Percentiles rank a stretch among this genome's conserved stretches.
phyloP scores from a whole-genome alignment of 257 asterid species.

The Orobanche coerulescens region DNA sequence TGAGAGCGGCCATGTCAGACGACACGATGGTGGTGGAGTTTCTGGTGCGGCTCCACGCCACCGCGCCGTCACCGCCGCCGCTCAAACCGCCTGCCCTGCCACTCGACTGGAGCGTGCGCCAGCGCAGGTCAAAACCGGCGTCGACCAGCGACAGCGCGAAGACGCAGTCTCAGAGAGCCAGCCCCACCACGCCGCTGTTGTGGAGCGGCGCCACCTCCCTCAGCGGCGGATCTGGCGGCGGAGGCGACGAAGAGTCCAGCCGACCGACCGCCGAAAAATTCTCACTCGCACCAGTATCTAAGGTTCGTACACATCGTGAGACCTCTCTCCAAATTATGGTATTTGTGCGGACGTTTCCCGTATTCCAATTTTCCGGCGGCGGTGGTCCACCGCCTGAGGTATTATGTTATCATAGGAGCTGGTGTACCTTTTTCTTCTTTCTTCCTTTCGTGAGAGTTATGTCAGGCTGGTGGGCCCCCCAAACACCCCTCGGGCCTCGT shows the following conservation, averaged over 20 bases:
- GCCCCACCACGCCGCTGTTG: conserved; percentile 67
- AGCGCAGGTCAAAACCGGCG: conserved; percentile 50
- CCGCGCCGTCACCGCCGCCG: conserved; percentile 16
- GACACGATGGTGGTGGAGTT: conserved; percentile 60
- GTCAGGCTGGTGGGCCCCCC: conserved; percentile 29
- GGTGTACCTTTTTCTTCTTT: conserved; percentile 24
- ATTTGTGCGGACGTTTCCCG: too few species aligned
- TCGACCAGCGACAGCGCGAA: conserved; percentile 12
- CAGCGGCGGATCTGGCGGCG: too few species aligned
- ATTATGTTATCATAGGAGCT: too few species aligned
- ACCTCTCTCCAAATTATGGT: too few species aligned
- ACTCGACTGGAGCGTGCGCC: conserved; percentile 61
- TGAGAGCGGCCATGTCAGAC: conserved; percentile 41
- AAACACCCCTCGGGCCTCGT: conserved; percentile 14
- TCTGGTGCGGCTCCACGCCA: conserved; percentile 30
- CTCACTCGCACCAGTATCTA: conserved; percentile 46
- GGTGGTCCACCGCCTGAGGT: too few species aligned
- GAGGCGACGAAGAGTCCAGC: conserved; percentile 58
- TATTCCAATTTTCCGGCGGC: too few species aligned
- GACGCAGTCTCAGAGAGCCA: conserved; percentile 34
- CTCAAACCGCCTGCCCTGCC: conserved; percentile 23
- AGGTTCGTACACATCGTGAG: too few species aligned
- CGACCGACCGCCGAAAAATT: conserved; percentile 23
- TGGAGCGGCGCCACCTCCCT: conserved; percentile 60
- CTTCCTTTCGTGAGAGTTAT: conserved; percentile 38